phyloP scores from a whole-genome alignment of 306 rosid species.

The Trichosanthes cucumerina region DNA sequence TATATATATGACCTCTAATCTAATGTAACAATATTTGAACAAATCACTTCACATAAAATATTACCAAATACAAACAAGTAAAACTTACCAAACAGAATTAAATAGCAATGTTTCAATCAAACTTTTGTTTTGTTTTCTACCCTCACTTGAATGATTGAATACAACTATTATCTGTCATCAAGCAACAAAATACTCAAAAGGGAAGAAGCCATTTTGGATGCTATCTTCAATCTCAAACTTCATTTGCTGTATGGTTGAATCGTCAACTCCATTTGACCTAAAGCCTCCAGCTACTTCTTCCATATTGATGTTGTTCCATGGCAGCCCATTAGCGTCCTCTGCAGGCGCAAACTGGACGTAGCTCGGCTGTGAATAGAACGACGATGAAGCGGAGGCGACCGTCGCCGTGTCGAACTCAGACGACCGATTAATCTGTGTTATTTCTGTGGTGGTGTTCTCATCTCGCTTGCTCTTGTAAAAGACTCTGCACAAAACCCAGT shows the following conservation, averaged over 20 bases:
- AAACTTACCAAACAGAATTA: neutral
- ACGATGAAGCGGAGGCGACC: neutral
- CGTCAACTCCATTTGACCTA: neutral
- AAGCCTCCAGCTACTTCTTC: neutral
- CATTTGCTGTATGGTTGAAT: neutral
- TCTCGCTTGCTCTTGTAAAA: slow-evolving; percentile 37
- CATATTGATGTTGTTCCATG: neutral
- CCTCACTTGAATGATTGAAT: neutral
- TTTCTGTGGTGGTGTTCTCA: slow-evolving; percentile 14
- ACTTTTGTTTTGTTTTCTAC: neutral
- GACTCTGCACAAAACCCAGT: slow-evolving; percentile 61
- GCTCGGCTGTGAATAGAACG: neutral
- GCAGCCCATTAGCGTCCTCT: neutral
- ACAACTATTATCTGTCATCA: neutral
- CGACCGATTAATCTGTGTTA: slow-evolving; percentile 16
- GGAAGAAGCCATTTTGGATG: neutral
- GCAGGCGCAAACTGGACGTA: neutral
- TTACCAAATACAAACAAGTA: neutral
- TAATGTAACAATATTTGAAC: neutral
- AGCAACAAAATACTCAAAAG: neutral
- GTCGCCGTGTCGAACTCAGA: slow-evolving; percentile 10
- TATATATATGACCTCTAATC: neutral
- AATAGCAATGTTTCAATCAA: neutral
- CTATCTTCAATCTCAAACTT: neutral
- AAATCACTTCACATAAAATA: neutral